Conservation (phyloP, 495 filamentous ascomycete genomes). For the Apiosordaria backusii region DNA sequence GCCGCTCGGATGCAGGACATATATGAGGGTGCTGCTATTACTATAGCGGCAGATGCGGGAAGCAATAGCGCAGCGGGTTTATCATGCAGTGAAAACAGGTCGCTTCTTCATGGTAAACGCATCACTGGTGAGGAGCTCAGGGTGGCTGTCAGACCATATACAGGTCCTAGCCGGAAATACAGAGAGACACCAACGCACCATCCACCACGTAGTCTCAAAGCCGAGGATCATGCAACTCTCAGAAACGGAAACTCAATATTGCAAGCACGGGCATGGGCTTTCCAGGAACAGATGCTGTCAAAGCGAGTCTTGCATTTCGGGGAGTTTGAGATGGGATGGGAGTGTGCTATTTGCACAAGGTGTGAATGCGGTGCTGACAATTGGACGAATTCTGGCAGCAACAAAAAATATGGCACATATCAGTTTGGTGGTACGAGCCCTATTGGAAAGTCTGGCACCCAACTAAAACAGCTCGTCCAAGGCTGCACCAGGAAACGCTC, state of each 20-base stretch:
- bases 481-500: not conserved
- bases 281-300: not conserved
- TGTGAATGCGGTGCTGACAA: too few species aligned
- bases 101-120: not conserved
- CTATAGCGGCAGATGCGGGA: not conserved
- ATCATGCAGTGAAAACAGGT: not conserved
- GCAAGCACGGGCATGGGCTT: not conserved
- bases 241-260: not conserved
- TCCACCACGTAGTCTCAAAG: not conserved
- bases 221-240: not conserved
- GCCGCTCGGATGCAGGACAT: not conserved
- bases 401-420: too few species aligned
- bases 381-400: too few species aligned
- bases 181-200: not conserved
- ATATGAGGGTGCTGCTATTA: not conserved
- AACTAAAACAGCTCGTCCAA: not conserved
- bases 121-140: not conserved
- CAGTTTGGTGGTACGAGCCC: too few species aligned
- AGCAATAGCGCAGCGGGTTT: not conserved
- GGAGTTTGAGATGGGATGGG: not conserved
- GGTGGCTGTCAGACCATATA: not conserved
- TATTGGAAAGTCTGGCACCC: not conserved
- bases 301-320: not conserved
- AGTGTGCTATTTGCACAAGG: not conserved
- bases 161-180: not conserved